These are phyloP conservation scores for Xylaria curta DNA, from an alignment of 495 filamentous ascomycete genomes.

Conservation along the genomic window DNA sequence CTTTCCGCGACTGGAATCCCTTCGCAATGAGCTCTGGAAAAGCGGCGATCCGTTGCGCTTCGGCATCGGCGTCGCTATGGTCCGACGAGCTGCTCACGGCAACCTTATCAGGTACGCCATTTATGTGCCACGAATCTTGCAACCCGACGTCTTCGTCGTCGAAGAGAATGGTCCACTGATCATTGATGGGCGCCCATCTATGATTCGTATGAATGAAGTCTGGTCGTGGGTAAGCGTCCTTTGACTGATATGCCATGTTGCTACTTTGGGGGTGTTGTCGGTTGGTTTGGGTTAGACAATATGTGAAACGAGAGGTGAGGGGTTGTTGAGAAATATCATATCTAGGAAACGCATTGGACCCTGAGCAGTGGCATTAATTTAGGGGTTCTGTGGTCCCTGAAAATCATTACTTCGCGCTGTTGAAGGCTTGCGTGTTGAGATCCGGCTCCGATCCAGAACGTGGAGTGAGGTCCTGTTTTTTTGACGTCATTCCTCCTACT, in stretches of 20 bases:
- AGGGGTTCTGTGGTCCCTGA: slow-evolving; percentile 12
- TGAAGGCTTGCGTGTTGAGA: slow-evolving; percentile 19
- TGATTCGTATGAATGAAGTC: slow-evolving; percentile 60
- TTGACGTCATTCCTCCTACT: slow-evolving; percentile 27
- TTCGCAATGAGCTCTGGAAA: slow-evolving; percentile 42
- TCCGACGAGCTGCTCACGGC: slow-evolving; percentile 19
- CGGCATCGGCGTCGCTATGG: slow-evolving; percentile 22
- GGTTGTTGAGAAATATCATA: slow-evolving; percentile 15
- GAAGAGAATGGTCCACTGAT: slow-evolving; percentile 63
- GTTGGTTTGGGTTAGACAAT: neutral
- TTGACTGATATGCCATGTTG: slow-evolving; percentile 41
- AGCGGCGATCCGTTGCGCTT: slow-evolving; percentile 36
- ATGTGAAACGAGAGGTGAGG: slow-evolving; percentile 10
- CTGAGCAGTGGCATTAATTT: slow-evolving; percentile 6
- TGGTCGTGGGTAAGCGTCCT: slow-evolving; percentile 50
- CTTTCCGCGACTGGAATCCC: slow-evolving; percentile 35
- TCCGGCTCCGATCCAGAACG: neutral
- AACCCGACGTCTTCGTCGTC: slow-evolving; percentile 62
- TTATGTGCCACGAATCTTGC: slow-evolving; percentile 44
- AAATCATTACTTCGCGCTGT: slow-evolving; percentile 11
- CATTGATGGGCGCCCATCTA: slow-evolving; percentile 61
- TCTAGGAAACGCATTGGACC: slow-evolving; percentile 5
- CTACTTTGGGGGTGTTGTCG: neutral
- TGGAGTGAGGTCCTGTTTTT: slow-evolving; percentile 16
- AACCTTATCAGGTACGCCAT: slow-evolving; percentile 40